Base-by-base conservation (phyloP, 2,329 filamentous ascomycete genomes). In the Phoma sp. region DNA sequence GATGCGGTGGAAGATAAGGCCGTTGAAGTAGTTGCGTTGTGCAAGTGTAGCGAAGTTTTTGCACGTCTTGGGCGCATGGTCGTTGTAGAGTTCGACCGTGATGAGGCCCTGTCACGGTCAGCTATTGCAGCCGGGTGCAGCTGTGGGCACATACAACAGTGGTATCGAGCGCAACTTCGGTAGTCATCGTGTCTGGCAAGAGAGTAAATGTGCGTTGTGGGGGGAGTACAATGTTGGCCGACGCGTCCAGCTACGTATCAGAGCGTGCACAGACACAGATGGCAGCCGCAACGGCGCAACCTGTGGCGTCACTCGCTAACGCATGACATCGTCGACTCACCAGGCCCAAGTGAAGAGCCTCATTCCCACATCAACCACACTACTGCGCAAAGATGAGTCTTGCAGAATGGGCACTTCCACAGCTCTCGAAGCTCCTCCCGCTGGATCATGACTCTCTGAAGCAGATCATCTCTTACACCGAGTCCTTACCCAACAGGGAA, bases 21-120 rank as follows among this genome's bases (percentile, higher is more conserved):
- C 80, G 79, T 95, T 86, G 84, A 96, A 99, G 84, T 97, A 98
- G 65, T 90, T 90, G 65, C 92, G 84, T 58, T 84, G 80, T 18
- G 87, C 86, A 47, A 98, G 90, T 4, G 89, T 90, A 24, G 83
- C 74, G 79, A 98, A 98, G 82, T 98, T 96, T 57, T 83, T 84
- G 83, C 91, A 96, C 23, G 92, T 93, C 74, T 88, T 90, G 35
- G 95, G 93, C 14, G 93, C 93, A 79, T 98, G 93, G 24, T 84
- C 76, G 45, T 84, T 89, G 85, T 98, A 98, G 56, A 99, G 90
- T 79, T 99, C 95, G 59, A 98, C 77, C 55, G 85, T 85, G 73
- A 99, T 89, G 40, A 84, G 83, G 74, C 95, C 92, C 92, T 96
- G 62, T 2, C 8, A 8, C 5, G 18, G 36, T 55, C 36, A 54